Percentiles rank a stretch among this genome's conserved stretches.
phyloP scores from a whole-genome alignment of 2,329 filamentous ascomycete genomes.

The Venturiaceae sp. region DNA sequence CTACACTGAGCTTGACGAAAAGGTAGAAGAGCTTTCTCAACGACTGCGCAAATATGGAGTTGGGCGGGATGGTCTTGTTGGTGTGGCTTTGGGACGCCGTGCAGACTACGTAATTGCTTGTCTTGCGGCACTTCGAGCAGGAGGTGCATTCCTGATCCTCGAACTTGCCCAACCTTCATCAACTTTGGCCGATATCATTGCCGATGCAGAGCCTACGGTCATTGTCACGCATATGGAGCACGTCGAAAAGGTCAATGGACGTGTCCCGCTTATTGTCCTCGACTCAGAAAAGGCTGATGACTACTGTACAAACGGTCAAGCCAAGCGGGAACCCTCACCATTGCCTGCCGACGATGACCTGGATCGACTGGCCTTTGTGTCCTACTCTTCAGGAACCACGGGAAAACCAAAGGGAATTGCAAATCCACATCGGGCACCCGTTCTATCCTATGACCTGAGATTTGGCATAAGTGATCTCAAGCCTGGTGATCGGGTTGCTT shows the following conservation, averaged over 20 bases:
- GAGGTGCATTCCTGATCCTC: conserved; percentile 70
- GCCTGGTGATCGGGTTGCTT: conserved; percentile 70
- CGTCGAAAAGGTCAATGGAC: conserved; percentile 53
- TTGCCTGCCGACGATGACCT: conserved; percentile 57
- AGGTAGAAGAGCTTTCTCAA: conserved; percentile 54
- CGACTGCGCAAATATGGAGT: conserved; percentile 59
- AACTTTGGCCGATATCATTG: conserved; percentile 64
- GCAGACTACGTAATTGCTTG: conserved; percentile 73
- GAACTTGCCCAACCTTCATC: conserved; percentile 70
- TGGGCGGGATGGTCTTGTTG: conserved; percentile 62
- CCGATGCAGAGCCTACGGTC: conserved; percentile 62
- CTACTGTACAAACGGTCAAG: conserved; percentile 21
- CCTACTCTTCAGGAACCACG: conserved; percentile 69
- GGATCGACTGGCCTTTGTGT: conserved; percentile 69
- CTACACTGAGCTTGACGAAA: conserved; percentile 61
- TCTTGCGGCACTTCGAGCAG: conserved; percentile 66
- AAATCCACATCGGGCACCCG: conserved; percentile 65
- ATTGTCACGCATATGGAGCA: conserved; percentile 60
- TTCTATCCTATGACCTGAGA: conserved; percentile 63
- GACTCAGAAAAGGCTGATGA: conserved; percentile 33
- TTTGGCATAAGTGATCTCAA: conserved; percentile 60
- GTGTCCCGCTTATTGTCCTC: conserved; percentile 54
- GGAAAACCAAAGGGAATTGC: conserved; percentile 75
- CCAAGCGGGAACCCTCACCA: conserved; percentile 33
- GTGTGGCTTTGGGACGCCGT: conserved; percentile 64